A percentile compares a stretch with the other conserved stretches of the same genome.
Conservation (phyloP, 805 yeast genomes). For the Brettanomyces nanus region DNA sequence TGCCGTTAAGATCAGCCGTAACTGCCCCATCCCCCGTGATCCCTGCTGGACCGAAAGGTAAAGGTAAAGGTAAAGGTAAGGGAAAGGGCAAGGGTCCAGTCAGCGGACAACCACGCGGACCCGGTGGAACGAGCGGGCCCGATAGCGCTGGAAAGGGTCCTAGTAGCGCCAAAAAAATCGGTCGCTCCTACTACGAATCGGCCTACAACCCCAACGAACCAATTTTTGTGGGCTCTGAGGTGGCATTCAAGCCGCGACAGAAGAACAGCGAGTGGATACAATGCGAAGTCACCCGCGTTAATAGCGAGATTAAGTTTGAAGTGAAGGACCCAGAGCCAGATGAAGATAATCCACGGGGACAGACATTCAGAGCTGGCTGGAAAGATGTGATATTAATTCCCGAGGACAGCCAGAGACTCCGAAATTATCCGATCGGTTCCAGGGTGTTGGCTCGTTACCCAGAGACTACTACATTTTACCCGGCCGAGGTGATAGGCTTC, state of each 20-base stretch:
- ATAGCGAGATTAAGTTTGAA: constrained; percentile 47
- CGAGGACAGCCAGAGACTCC: constrained; percentile 20
- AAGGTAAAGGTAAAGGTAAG: background rate
- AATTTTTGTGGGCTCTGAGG: constrained; percentile 54
- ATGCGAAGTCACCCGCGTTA: constrained; percentile 74
- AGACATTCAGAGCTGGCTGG: constrained; percentile 71
- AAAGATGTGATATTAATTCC: constrained; percentile 75
- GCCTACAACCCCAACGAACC: constrained; percentile 16
- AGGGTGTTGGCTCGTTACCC: constrained; percentile 91
- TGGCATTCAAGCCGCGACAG: constrained; percentile 72
- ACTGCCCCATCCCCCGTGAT: too few species aligned
- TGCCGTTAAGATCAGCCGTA: too few species aligned
- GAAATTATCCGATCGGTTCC: constrained; percentile 62
- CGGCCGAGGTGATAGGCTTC: constrained; percentile 81
- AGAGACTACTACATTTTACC: constrained; percentile 93
- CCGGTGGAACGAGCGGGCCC: constrained; percentile 6
- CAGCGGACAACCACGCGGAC: background rate
- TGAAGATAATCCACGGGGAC: constrained; percentile 83
- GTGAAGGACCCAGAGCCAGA: constrained; percentile 98
- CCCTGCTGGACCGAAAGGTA: background rate
- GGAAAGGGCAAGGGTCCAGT: background rate
- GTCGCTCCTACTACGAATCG: constrained; percentile 14
- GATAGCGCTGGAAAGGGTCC: constrained; percentile 8
- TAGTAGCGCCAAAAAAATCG: constrained; percentile 8
- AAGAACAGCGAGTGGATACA: constrained; percentile 91